phyloP scores from a whole-genome alignment of 2,329 filamentous ascomycete species.

The Zymoseptoria ardabiliae region DNA sequence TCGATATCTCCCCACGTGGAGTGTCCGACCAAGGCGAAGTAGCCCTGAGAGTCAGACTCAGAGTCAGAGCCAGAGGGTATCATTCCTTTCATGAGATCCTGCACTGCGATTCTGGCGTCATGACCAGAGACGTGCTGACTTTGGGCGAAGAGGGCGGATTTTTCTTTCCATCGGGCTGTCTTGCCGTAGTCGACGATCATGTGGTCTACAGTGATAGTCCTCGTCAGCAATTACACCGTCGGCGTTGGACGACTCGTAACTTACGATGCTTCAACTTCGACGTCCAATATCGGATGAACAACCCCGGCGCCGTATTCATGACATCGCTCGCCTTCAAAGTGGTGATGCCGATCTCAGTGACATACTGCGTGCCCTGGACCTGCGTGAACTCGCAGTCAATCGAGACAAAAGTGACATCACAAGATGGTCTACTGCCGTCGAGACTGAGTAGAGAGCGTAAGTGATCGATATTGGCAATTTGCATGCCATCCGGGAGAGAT shows the following conservation, averaged over 20 bases:
- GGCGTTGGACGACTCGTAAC: neutral
- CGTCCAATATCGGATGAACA: conserved; percentile 57
- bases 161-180: neutral
- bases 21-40: conserved; percentile 52
- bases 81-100: neutral
- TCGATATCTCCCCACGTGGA: conserved; percentile 57
- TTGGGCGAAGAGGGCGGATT: conserved; percentile 7
- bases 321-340: neutral
- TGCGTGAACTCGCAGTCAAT: neutral
- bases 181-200: conserved; percentile 7
- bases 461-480: neutral
- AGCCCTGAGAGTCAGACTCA: neutral
- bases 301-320: conserved; percentile 50
- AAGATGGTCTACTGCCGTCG: neutral
- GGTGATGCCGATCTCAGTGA: neutral
- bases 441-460: neutral
- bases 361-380: neutral
- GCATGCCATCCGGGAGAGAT: neutral
- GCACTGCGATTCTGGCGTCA: conserved; percentile 2
- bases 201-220: conserved; percentile 1
- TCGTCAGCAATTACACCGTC: neutral
- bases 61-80: neutral
- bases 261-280: conserved; percentile 43
- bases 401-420: neutral
- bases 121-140: conserved; percentile 4